Percentiles rank a stretch among this genome's conserved stretches.
Conservation (phyloP, 257 asterid genomes). For the Fraxinus pennsylvanica region DNA sequence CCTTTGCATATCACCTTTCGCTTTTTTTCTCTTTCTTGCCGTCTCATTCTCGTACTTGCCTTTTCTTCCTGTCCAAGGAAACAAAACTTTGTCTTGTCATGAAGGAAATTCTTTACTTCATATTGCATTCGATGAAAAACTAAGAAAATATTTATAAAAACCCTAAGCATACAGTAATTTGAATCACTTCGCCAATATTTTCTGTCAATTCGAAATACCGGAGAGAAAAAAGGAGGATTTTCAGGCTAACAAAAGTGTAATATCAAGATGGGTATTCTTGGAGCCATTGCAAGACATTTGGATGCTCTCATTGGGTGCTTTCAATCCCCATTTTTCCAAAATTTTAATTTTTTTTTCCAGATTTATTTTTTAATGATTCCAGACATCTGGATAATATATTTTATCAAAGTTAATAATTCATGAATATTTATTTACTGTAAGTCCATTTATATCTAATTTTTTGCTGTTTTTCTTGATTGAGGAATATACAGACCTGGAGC, state of each 20-base stretch:
- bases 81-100: slow-evolving; percentile 19
- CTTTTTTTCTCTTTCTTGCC: background rate
- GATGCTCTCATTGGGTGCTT: slow-evolving; percentile 43
- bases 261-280: slow-evolving; percentile 38
- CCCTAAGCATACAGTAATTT: background rate
- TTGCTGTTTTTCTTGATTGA: background rate
- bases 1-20: background rate
- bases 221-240: background rate
- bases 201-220: background rate
- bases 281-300: slow-evolving; percentile 39
- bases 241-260: background rate
- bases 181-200: background rate
- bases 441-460: slow-evolving; percentile 7
- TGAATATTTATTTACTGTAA: no score
- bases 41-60: slow-evolving; percentile 27
- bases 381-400: no score
- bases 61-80: background rate
- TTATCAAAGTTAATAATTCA: no score
- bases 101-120: slow-evolving; percentile 39
- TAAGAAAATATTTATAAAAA: background rate
- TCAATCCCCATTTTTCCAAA: background rate
- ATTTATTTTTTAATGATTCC: no score
- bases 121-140: background rate
- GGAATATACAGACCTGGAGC: slow-evolving; percentile 66
- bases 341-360: background rate